These are phyloP conservation scores for Mycena galericulata DNA, from an alignment of 768 basidiomycete species.

Conservation along the genomic window DNA sequence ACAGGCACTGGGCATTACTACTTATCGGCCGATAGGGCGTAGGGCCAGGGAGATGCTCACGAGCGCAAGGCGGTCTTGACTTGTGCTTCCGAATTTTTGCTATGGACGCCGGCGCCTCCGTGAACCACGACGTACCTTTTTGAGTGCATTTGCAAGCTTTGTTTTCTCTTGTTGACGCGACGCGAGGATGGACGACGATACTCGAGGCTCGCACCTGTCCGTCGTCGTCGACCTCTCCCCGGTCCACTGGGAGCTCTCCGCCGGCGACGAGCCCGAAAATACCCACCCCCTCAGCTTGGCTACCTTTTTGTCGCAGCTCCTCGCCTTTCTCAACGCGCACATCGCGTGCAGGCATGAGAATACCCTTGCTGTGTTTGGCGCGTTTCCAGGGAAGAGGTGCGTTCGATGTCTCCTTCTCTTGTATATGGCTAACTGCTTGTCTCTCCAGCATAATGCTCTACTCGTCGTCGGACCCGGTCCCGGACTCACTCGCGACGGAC, in stretches of 20 bases:
- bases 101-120: slow-evolving; percentile 82
- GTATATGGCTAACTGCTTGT: slow-evolving; percentile 5
- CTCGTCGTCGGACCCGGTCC: slow-evolving; percentile 66
- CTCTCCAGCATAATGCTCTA: slow-evolving; percentile 77
- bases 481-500: slow-evolving; percentile 60
- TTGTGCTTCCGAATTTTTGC: slow-evolving; percentile 56
- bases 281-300: slow-evolving; percentile 70
- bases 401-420: slow-evolving; percentile 32
- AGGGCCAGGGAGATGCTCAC: too few relatives aligned
- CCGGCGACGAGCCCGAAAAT: slow-evolving; percentile 53
- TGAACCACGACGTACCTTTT: slow-evolving; percentile 70
- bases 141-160: too few relatives aligned
- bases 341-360: slow-evolving; percentile 94
- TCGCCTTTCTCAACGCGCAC: slow-evolving; percentile 94
- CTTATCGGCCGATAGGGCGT: neutral
- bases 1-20: slow-evolving; percentile 61
- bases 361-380: slow-evolving; percentile 91
- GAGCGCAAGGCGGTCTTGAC: slow-evolving; percentile 68
- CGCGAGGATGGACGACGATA: slow-evolving; percentile 37
- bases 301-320: slow-evolving; percentile 84
- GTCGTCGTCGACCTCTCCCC: slow-evolving; percentile 90
- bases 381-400: slow-evolving; percentile 86
- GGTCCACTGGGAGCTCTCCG: slow-evolving; percentile 85
- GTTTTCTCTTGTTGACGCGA: neutral
- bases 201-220: slow-evolving; percentile 70